Base-by-base conservation (phyloP, 768 basidiomycete genomes). In the Rhizopogon vesiculosus region DNA sequence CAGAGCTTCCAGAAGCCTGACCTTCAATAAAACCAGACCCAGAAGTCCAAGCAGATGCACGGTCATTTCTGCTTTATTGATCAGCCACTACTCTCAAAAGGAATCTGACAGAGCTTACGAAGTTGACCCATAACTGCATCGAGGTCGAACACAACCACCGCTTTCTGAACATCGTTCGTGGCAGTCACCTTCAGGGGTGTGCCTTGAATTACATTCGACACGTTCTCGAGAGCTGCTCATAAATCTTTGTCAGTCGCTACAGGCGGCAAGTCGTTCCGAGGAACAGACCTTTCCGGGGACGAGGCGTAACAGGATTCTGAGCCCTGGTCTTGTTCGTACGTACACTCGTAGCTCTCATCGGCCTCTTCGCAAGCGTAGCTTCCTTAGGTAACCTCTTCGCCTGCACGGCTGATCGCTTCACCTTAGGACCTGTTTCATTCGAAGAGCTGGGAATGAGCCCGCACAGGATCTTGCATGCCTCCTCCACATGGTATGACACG, bases 1-100 rank as follows among this genome's bases (percentile, higher is more conserved):
- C 3, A 85, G 76, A 15, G 85, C 71, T 52, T 85, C 82, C 25
- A 98, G 76, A 3, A 87, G 68, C 46, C 83, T 84, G 5, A 93
- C 76, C 57, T 86, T 87, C 16, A 80, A 74, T 5, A 93, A 69
- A 2, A 80, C 72, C 15, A 89, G 77, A 0, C 85, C 87, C 3
- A 93, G 70, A 8, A 93, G 61, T 2, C 90, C 88, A 16, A 92
- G 77, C 42, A 95, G 71, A 45, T 83, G 76, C 0, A 81, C 69
- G 18, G 76, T 72, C 59, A 84, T 76, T 56, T 83, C 86, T 89
- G 59, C 13, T 18, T 12, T 15, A 0, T 31, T 7, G 4, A 0
- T 22, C 19, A 16, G 31, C 60, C 52, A 60, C 40, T 19, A 28
- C 25, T 25, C 10, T 41, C 40, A 35, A 5, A 50, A 44, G 7